Conservation (phyloP, 495 filamentous ascomycete species). For the Sordaria brevicollis region DNA sequence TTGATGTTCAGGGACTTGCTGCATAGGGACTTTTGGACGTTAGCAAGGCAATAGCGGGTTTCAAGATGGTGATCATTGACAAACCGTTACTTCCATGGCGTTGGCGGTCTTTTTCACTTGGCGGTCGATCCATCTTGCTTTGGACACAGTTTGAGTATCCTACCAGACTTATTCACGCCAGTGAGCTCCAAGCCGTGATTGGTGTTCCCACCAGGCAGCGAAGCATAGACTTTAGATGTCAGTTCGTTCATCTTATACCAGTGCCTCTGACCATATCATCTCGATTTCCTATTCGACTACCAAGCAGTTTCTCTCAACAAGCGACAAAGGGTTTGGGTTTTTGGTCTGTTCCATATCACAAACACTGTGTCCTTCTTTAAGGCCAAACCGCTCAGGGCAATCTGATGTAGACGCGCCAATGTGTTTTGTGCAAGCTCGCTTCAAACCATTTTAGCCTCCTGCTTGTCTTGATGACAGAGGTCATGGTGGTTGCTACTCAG, state of each 20-base stretch:
- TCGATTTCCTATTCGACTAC: neutral
- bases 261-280: neutral
- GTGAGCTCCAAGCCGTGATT: neutral
- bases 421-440: no score
- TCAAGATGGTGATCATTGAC: neutral
- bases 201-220: neutral
- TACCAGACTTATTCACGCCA: neutral
- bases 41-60: neutral
- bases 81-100: neutral
- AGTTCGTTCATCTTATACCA: neutral
- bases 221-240: neutral
- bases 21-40: neutral
- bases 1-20: neutral
- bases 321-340: neutral
- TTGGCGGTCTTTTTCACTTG: neutral
- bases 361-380: neutral
- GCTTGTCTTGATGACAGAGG: neutral
- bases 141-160: neutral
- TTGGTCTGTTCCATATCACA: neutral
- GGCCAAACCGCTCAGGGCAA: neutral
- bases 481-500: neutral
- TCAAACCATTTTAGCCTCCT: neutral
- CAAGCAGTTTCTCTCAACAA: neutral
- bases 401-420: no score
- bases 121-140: neutral